phyloP scores from a whole-genome alignment of 2,329 filamentous ascomycete species.

The Penicillium sp. region DNA sequence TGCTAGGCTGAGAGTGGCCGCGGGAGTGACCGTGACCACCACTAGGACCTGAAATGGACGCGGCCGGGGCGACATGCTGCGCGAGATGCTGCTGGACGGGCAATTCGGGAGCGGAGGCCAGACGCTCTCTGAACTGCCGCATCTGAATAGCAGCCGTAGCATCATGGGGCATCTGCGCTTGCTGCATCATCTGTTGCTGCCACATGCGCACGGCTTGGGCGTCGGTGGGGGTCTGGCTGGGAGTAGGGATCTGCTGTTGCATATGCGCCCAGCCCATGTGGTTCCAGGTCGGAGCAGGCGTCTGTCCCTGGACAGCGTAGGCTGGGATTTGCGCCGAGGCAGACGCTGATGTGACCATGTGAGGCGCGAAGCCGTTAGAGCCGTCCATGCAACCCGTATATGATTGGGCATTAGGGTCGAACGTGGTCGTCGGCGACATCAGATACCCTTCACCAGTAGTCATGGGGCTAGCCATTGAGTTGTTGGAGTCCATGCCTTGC shows the following conservation, averaged over 20 bases:
- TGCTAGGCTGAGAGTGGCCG: constrained; percentile 26
- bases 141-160: constrained; percentile 18
- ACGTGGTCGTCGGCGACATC: constrained; percentile 29
- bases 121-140: constrained; percentile 35
- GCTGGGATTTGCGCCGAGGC: constrained; percentile 28
- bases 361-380: constrained; percentile 17
- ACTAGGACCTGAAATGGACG: constrained; percentile 22
- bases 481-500: constrained; percentile 23
- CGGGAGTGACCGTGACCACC: constrained; percentile 17
- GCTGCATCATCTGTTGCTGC: constrained; percentile 32
- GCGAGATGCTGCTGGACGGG: constrained; percentile 25
- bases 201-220: constrained; percentile 26
- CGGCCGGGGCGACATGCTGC: constrained; percentile 14
- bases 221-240: constrained; percentile 24
- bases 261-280: constrained; percentile 28
- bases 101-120: constrained; percentile 37
- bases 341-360: constrained; percentile 24
- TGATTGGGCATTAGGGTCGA: constrained; percentile 25
- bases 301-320: constrained; percentile 26
- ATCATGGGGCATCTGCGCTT: constrained; percentile 20
- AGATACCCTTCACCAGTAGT: constrained; percentile 23
- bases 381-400: constrained; percentile 25
- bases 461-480: constrained; percentile 31
- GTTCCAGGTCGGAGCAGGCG: constrained; percentile 19
- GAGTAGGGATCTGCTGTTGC: constrained; percentile 26